These are phyloP conservation scores for Nematocida minor DNA, from an alignment of 371 early-diverging fungal species.

Conservation along the genomic window DNA sequence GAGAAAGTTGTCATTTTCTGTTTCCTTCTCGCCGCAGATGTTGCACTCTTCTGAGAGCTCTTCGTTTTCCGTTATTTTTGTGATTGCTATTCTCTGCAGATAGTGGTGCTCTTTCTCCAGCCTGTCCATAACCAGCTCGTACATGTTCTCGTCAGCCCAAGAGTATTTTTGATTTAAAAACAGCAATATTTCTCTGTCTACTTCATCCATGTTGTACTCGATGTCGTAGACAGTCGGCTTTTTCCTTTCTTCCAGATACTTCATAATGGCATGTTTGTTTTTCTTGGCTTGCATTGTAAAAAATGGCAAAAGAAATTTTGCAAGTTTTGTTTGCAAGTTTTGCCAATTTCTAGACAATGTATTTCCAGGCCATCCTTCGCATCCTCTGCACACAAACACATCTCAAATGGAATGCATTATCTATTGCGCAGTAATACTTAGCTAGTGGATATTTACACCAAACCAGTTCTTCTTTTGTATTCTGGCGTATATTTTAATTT, in stretches of 20 bases:
- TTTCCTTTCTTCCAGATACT: neutral
- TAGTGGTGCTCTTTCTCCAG: slow-evolving; percentile 91
- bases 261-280: neutral
- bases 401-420: no score
- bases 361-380: no score
- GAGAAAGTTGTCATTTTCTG: slow-evolving; percentile 72
- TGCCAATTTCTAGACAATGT: no score
- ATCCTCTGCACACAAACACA: no score
- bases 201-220: slow-evolving; percentile 46
- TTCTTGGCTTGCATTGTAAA: neutral
- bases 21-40: slow-evolving; percentile 70
- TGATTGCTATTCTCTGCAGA: slow-evolving; percentile 65
- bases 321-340: no score
- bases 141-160: slow-evolving; percentile 62
- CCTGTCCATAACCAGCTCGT: slow-evolving; percentile 79
- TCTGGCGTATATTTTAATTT: no score
- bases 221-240: neutral
- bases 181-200: slow-evolving; percentile 23
- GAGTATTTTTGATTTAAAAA: slow-evolving; percentile 12
- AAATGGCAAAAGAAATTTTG: neutral
- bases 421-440: no score
- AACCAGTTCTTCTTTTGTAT: no score
- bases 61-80: slow-evolving; percentile 49
- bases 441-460: no score
- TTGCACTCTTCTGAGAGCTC: slow-evolving; percentile 68